These are phyloP conservation scores for Macadamia integrifolia DNA, from an alignment of 164 flowering plant species.

Conservation along the genomic window DNA sequence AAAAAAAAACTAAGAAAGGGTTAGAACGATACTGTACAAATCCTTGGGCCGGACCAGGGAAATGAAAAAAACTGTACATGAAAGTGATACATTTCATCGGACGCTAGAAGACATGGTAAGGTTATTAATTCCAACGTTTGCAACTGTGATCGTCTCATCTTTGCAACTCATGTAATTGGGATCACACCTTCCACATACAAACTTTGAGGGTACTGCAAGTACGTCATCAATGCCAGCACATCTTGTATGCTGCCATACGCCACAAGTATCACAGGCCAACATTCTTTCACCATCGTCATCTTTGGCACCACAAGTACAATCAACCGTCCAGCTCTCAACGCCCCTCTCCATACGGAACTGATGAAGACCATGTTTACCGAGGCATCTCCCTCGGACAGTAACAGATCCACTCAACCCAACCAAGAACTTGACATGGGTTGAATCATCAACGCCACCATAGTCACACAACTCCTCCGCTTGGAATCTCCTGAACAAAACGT, in stretches of 20 bases:
- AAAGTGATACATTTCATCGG: background rate
- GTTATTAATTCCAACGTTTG: background rate
- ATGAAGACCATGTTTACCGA: conserved; percentile 29
- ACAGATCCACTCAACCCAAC: conserved; percentile 31
- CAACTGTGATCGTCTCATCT: background rate
- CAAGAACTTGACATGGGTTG: conserved; percentile 36
- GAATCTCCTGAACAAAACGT: conserved; percentile 51
- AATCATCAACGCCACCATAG: conserved; percentile 39
- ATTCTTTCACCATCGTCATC: conserved; percentile 94
- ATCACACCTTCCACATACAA: conserved; percentile 44
- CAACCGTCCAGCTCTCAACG: conserved; percentile 65
- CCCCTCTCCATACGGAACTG: conserved; percentile 73
- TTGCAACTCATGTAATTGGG: background rate
- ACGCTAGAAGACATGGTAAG: background rate
- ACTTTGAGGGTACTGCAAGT: conserved; percentile 51
- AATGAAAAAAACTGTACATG: background rate
- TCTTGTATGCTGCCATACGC: conserved; percentile 83
- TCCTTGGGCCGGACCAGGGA: background rate
- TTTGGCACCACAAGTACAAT: conserved; percentile 70
- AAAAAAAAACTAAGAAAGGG: no score
- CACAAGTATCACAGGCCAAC: conserved; percentile 75
- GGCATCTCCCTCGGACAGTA: conserved; percentile 39
- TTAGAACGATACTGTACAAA: background rate
- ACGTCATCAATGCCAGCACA: conserved; percentile 57
- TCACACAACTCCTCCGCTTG: conserved; percentile 49